phyloP scores from a whole-genome alignment of 2,329 filamentous ascomycete species.

The Arachnomyces sp. region DNA sequence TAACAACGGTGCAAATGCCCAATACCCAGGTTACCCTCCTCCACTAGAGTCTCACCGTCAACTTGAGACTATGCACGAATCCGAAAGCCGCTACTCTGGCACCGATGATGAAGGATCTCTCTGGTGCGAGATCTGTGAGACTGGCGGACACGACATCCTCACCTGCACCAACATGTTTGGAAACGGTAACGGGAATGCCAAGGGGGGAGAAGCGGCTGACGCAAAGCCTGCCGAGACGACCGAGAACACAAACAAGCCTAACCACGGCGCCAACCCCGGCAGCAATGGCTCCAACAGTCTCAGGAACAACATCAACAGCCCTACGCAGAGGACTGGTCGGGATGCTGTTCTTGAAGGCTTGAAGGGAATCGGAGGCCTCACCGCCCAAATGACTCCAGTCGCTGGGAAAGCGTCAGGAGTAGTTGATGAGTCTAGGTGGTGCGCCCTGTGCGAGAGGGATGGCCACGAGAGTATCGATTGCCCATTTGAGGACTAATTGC shows the following conservation, averaged over 20 bases:
- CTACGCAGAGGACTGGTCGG: constrained; percentile 31
- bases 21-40: constrained; percentile 18
- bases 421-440: constrained; percentile 86
- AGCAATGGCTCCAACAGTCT: neutral
- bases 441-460: constrained; percentile 89
- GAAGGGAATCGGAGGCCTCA: constrained; percentile 31
- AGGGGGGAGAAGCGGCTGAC: constrained; percentile 15
- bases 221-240: constrained; percentile 9
- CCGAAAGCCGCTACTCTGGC: constrained; percentile 46
- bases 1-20: constrained; percentile 13
- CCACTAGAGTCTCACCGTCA: constrained; percentile 21
- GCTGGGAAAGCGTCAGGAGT: constrained; percentile 71
- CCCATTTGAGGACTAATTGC: constrained; percentile 65
- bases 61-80: constrained; percentile 34
- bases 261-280: neutral
- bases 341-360: constrained; percentile 36
- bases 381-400: constrained; percentile 49
- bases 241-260: constrained; percentile 8
- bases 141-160: constrained; percentile 82
- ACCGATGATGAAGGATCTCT: constrained; percentile 64
- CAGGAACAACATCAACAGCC: constrained; percentile 2
- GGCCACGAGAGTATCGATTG: constrained; percentile 95
- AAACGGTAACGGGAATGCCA: constrained; percentile 13
- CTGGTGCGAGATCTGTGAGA: constrained; percentile 96
- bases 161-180: constrained; percentile 88